Base-by-base conservation (phyloP, 2,329 filamentous ascomycete species). In the Colletotrichum brevisporum region DNA sequence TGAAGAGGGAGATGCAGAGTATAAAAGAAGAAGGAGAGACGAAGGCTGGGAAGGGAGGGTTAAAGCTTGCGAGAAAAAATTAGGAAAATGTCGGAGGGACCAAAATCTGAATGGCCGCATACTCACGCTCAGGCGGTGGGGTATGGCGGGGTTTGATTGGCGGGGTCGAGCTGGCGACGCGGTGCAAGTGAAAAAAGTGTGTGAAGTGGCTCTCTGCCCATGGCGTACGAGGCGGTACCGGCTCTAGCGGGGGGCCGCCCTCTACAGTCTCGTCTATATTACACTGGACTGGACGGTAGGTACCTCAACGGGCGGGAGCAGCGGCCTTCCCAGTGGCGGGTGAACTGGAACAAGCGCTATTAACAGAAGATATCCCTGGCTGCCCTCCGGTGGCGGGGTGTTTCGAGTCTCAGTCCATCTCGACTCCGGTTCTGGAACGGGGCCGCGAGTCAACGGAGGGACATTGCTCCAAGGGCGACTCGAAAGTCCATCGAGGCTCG, bases 141-240 rank as follows among this genome's bases (percentile, higher is more conserved):
- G 67, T 55, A 57, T 70, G 64, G 64, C 67, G 67, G 67, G 67
- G 67, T 70, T 27, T 70, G 67, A 70, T 70, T 70, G 67, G 67
- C 57, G 63, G 67, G 67, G 67, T 70, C 58, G 12, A 69, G 66
- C 56, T 67, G 43, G 56, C 56, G 63, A 47, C 51, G 51, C 56
- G 43, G 36, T 27, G 48, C 26, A 21, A 24, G 24, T 31, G 21
- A 52, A 52, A 52, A 45, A 52, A 27, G 10, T 18, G 18, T 24
- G 21, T 24, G 48, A 52, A 18, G 58, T 61, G 48, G 48, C 58
- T 16, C 43, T 9, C 45, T 47, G 16, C 45, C 13, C 45, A 16
- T 36, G 31, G 31, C 27, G 27, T 31, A 31, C 6, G 27, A 31
- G 27, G 27, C 31, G 31, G 31, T 36, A 36, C 31, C 31, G 31